Evolutionary conservation across 2,329 filamentous ascomycete genomes (phyloP), one percentile per base, ranked within the genome.

Genomic region (Diaporthe caulivora): DNA sequence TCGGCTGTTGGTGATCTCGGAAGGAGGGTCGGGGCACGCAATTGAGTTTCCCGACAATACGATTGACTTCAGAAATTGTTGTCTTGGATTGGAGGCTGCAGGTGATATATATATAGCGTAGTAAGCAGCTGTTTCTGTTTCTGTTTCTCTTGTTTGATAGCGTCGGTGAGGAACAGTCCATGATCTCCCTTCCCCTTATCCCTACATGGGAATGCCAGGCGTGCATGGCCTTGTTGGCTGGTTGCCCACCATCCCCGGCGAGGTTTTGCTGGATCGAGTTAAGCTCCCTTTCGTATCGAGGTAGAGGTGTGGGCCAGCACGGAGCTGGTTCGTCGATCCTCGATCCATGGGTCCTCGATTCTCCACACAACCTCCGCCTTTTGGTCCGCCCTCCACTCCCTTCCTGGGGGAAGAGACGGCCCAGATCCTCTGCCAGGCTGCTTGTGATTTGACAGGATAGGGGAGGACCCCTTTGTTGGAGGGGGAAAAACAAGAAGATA

Each of bases 261-360:
- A 6, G 34, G 17, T 8, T 51, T 70, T 40, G 40, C 54, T 58
- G 34, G 29, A 60, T 58, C 15, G 34, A 69, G 68, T 70, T 37
- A 70, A 60, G 68, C 54, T 49, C 42, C 49, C 37, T 29, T 55
- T 72, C 70, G 70, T 70, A 70, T 70, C 68, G 68, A 70, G 42
- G 7, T 34, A 11, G 2, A 26, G 62, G 62, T 65, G 62, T 65
- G 60, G 60, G 60, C 44, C 60, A 21, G 21, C 21, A 65, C 21
- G 44, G 44, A 17, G 26, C 17, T 49, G 44, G 42, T 34, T 24
- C 18, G 42, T 51, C 62, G 62, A 65, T 65, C 44, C 44, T 37
- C 62, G 42, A 65, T 65, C 44, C 62, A n/a, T 65, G 42, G 40
- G 24, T 47, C 18, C 60, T 49, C 42, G 17, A 49, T 31, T 21